Base-by-base conservation (phyloP, 1,284 basidiomycete genomes). In the Polyporus tsugae region DNA sequence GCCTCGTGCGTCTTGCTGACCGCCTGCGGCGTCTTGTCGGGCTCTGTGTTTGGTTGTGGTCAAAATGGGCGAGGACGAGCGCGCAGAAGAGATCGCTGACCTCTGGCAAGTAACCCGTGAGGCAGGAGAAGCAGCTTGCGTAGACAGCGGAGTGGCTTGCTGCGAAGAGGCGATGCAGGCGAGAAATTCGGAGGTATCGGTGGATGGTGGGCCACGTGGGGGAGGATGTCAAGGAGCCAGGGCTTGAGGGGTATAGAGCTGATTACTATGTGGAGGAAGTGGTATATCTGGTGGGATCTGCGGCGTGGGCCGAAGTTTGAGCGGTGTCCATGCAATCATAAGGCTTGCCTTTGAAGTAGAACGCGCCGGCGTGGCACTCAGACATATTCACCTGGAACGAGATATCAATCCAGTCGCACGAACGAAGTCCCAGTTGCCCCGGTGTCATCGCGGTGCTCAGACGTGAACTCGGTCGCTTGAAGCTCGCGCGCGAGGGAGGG, bases 1-100 rank as follows among this genome's bases (percentile, higher is more conserved):
- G 89, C 81, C 22, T 86, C 79, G 64, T 98, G 95, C 0, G 97
- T 95, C 69, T 92, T 93, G 1, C 90, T 88, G 29, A 98, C 86
- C 0, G 97, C 93, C 39, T 88, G 82, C 63, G 85, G 78, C 6
- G 82, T 84, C 57, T 69, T 72, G 42, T 75, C 76, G 58, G 41
- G 76, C 46, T 76, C 81, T 85, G 69, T 82, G 44, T 83, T 15
- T 60, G 53, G 6, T 42, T 4, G 25, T 33, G 38, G 13, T 62
- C 60, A 78, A 91, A 98, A 75, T 97, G 92, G 0, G 91, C 97
- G 0, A 98, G 84, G 19, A 97, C 89, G 64, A 99, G 89, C 0
- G 98, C 95, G 2, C 96, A 96, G 82, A 99, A 99, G 63, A 99
- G 88, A 78, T 99, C 97, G 15, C 97, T 97, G 2, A 98, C 97